phyloP scores from a whole-genome alignment of 176 grass and related monocot species.

The Rhipidocladum racemiflorum region DNA sequence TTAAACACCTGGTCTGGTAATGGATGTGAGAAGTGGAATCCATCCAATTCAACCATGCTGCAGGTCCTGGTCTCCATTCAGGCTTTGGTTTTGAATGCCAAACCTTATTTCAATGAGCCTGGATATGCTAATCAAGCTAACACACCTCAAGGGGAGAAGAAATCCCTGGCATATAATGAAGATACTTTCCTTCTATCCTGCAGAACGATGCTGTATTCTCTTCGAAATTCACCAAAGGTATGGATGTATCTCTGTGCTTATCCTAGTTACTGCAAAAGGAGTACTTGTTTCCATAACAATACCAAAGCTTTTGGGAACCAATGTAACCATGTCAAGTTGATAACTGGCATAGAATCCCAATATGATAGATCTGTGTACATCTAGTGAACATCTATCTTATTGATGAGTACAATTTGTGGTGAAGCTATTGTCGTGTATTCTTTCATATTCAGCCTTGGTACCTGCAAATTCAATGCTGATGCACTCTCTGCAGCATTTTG shows the following conservation, averaged over 20 bases:
- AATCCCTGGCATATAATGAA: conserved; percentile 72
- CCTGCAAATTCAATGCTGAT: neutral
- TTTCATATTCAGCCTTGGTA: neutral
- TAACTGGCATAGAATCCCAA: neutral
- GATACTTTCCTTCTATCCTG: conserved; percentile 81
- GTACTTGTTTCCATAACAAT: neutral
- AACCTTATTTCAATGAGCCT: conserved; percentile 91
- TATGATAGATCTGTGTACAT: neutral
- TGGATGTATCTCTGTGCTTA: neutral
- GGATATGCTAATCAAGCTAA: conserved; percentile 49
- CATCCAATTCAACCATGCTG: conserved; percentile 70
- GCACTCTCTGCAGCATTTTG: conserved; percentile 60
- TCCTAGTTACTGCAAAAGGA: neutral
- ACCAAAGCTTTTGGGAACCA: neutral
- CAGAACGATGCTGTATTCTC: conserved; percentile 79
- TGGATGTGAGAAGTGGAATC: conserved; percentile 76
- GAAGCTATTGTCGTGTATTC: neutral
- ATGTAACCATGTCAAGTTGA: neutral
- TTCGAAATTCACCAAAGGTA: conserved; percentile 80
- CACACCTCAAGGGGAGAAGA: conserved; percentile 62
- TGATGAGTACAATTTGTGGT: neutral
- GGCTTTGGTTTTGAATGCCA: conserved; percentile 82
- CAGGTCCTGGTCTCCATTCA: conserved; percentile 86
- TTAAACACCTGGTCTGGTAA: conserved; percentile 80
- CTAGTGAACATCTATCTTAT: neutral